These are phyloP conservation scores for Eimeria tenella DNA, from an alignment of 169 alveolate genomes.

Conservation along the genomic window DNA sequence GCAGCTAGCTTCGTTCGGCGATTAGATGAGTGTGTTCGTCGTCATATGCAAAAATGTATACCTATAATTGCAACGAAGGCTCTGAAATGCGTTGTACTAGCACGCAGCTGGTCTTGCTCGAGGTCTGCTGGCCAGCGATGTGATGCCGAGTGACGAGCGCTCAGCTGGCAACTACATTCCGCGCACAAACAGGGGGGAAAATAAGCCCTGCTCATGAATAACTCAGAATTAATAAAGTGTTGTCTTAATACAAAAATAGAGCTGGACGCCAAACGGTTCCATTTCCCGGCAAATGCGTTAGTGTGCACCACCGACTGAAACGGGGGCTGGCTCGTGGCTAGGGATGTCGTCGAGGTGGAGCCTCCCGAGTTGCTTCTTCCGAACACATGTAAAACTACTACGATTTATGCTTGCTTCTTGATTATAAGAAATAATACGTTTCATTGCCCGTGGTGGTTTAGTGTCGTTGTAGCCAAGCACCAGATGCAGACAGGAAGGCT, in stretches of 20 bases:
- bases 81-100: too few species aligned
- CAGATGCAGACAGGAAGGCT: too few species aligned
- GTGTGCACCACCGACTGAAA: slow-evolving; percentile 32
- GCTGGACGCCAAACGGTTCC: neutral
- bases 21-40: too few species aligned
- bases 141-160: slow-evolving; percentile 44
- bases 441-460: too few species aligned
- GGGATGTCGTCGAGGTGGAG: neutral
- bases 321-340: slow-evolving; percentile 7
- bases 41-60: too few species aligned
- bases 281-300: neutral
- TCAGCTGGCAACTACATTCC: neutral
- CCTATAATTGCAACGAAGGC: too few species aligned
- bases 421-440: too few species aligned
- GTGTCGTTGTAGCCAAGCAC: too few species aligned
- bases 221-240: neutral
- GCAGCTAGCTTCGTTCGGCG: too few species aligned
- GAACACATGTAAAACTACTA: too few species aligned
- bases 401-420: too few species aligned
- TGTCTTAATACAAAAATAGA: neutral
- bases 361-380: too few species aligned
- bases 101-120: neutral
- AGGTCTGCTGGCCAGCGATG: slow-evolving; percentile 20
- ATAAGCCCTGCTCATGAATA: neutral
- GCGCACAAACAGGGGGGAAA: neutral